These are phyloP conservation scores for Cystoderma amianthinum DNA, from an alignment of 768 basidiomycete species.

Conservation along the genomic window DNA sequence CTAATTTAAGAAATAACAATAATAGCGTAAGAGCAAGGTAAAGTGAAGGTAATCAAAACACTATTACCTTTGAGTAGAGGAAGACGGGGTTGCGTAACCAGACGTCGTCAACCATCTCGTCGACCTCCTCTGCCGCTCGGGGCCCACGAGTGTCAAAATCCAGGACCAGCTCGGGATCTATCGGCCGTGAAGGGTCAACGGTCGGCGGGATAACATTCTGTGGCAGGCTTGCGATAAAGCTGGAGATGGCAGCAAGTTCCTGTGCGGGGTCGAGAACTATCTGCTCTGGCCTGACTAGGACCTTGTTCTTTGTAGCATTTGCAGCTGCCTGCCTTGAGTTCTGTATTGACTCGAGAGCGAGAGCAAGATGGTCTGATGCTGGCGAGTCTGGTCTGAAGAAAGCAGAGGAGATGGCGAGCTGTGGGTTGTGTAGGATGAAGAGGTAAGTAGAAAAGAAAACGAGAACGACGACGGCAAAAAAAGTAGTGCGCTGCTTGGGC, in stretches of 20 bases:
- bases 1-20: conserved; percentile 22
- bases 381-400: conserved; percentile 21
- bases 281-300: conserved; percentile 11
- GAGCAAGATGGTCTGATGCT: conserved; percentile 24
- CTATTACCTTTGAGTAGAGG: conserved; percentile 64
- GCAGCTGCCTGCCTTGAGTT: conserved; percentile 21
- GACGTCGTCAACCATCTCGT: conserved; percentile 51
- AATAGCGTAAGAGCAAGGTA: conserved; percentile 2
- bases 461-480: conserved; percentile 48
- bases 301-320: conserved; percentile 14
- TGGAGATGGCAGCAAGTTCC: conserved; percentile 70
- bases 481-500: conserved; percentile 42
- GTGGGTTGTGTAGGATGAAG: conserved; percentile 40
- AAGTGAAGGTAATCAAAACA: neutral
- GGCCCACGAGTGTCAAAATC: conserved; percentile 75
- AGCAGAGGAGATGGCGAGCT: conserved; percentile 29
- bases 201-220: conserved; percentile 67
- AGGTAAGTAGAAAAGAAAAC: conserved; percentile 47
- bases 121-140: conserved; percentile 54
- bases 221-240: conserved; percentile 66
- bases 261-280: conserved; percentile 43
- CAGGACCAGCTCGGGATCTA: conserved; percentile 77
- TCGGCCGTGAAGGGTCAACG: conserved; percentile 55
- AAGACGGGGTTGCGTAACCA: conserved; percentile 74
- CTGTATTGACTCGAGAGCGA: conserved; percentile 26